A percentile compares a stretch with the other conserved stretches of the same genome.
These are phyloP conservation scores for Suillus tomentosus DNA, from an alignment of 768 basidiomycete species.

Conservation along the genomic window DNA sequence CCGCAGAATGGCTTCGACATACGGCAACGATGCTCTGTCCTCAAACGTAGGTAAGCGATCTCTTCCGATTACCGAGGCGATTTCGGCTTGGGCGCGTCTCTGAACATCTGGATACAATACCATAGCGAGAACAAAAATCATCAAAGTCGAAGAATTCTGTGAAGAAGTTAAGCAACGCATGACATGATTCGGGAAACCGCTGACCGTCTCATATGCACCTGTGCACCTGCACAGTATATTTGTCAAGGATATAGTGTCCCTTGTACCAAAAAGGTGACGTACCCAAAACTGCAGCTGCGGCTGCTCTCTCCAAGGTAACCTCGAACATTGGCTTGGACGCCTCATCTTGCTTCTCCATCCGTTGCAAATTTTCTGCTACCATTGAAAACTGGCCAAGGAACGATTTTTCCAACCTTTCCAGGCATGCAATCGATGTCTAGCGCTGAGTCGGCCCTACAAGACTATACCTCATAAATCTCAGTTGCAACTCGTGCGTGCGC, in stretches of 20 bases:
- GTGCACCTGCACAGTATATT: conserved; percentile 15
- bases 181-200: background rate
- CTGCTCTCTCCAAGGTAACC: conserved; percentile 13
- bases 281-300: conserved; percentile 18
- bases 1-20: conserved; percentile 2
- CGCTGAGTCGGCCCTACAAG: no score
- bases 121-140: conserved; percentile 11
- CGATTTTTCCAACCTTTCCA: background rate
- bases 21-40: background rate
- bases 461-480: no score
- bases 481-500: no score
- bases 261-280: background rate
- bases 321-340: conserved; percentile 7
- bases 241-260: background rate
- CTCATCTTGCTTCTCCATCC: conserved; percentile 18
- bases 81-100: conserved; percentile 21
- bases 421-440: no score
- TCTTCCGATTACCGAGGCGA: conserved; percentile 14
- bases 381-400: conserved; percentile 7
- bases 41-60: background rate
- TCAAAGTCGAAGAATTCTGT: conserved; percentile 16
- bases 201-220: conserved; percentile 20
- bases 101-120: conserved; percentile 16
- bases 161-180: conserved; percentile 1
- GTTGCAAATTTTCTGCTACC: conserved; percentile 18